Evolutionary conservation across 169 alveolate genomes (phyloP), one percentile per base, ranked within the genome.

Genomic region (Babesia sp.): DNA sequence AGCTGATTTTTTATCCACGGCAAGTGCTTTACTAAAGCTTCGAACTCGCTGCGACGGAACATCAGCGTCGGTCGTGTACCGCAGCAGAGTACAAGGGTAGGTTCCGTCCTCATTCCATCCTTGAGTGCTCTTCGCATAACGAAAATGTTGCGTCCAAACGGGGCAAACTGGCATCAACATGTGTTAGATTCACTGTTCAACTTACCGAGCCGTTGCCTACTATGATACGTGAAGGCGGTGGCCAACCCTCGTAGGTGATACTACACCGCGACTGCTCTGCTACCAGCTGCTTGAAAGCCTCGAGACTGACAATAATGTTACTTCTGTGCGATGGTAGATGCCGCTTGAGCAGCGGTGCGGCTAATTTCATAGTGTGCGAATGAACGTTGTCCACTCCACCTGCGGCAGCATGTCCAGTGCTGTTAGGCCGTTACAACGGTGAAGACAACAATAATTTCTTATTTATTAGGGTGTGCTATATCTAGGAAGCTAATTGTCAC

Each of bases 11-110:
- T 81, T 2, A 81, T 81, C 74, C 66, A 60, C 22, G 85, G 85
- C 0, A 81, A 58, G 41, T 56, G 73, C 20, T 51, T 9, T 8
- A 72, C 68, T 59, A 81, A 44, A 36, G 72, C 66, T 34, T 61
- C 68, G 42, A 81, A 81, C 56, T 81, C 85, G 28, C 36, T 26
- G 31, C 71, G 71, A 26, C 51, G 7, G 48, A 81, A 36, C 89
- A 81, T 81, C 20, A 81, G 69, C 84, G 72, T 72, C 26, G 89
- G 89, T 46, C 53, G 60, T n/a, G 48, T 45, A 41, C 82, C 85
- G 56, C 89, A 81, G 68, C 82, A 63, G 39, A 81, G 61, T 18
- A 81, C 89, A 22, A 81, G 84, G 0, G 89, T 81, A 2, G 89
- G 89, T 42, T 81, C 89, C 20, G 64, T 31, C 26, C 64, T 50